Percentiles rank a stretch among this genome's conserved stretches.
phyloP scores from a whole-genome alignment of 176 grass and related monocot genomes.

The Poa pratensis region DNA sequence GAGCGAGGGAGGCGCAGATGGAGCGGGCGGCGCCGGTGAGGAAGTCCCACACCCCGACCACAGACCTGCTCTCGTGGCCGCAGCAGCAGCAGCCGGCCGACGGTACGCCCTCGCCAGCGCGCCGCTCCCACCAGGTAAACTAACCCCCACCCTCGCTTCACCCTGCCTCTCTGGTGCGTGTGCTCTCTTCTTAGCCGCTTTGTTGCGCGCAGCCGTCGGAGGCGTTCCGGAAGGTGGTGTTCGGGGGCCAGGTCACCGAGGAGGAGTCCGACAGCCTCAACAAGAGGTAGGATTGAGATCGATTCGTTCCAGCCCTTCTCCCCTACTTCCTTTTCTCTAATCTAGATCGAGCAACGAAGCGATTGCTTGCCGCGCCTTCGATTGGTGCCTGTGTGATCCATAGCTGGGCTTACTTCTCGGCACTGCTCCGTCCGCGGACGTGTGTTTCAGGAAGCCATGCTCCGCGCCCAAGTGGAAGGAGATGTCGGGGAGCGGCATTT shows the following conservation, averaged over 20 bases:
- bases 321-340: not conserved
- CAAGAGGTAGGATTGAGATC: conserved; percentile 56
- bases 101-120: conserved; percentile 50
- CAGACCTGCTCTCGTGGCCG: conserved; percentile 83
- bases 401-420: not conserved
- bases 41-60: conserved; percentile 81
- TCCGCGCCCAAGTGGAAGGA: conserved; percentile 92
- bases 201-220: conserved; percentile 71
- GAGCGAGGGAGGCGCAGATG: conserved; percentile 45
- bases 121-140: conserved; percentile 65
- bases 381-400: not conserved
- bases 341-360: not conserved
- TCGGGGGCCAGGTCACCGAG: conserved; percentile 89
- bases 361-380: not conserved
- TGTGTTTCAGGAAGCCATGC: conserved; percentile 75
- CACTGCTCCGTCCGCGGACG: not conserved
- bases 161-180: not conserved
- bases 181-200: conserved; percentile 1
- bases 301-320: not conserved
- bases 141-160: not conserved
- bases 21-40: conserved; percentile 78
- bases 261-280: conserved; percentile 82
- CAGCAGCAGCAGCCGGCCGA: conserved; percentile 18
- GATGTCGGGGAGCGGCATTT: conserved; percentile 92
- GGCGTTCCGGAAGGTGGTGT: conserved; percentile 87